These are phyloP conservation scores for Globisporangium paroecandrum DNA, from an alignment of 352 stramenopile genomes.

Conservation along the genomic window DNA sequence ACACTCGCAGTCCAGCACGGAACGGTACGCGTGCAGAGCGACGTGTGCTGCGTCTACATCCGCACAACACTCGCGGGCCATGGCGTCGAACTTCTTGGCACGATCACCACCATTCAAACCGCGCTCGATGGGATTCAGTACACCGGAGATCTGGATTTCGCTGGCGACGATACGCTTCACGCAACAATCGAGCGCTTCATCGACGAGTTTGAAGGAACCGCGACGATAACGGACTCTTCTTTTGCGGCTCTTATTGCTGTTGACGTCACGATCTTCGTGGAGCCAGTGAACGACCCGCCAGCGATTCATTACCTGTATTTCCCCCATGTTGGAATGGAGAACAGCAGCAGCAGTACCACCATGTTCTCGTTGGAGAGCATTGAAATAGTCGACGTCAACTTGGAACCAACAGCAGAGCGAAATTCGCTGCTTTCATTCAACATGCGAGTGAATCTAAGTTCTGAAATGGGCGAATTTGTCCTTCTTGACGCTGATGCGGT, in stretches of 20 bases:
- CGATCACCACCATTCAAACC: conserved; percentile 2
- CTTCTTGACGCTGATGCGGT: not conserved
- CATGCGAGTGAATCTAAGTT: conserved; percentile 11
- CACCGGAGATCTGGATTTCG: conserved; percentile 18
- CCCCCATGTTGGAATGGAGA: not conserved
- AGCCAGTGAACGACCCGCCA: conserved; percentile 16
- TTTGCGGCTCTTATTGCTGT: too few relatives aligned
- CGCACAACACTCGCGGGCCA: not conserved
- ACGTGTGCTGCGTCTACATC: conserved; percentile 17
- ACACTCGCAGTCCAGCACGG: conserved; percentile 8
- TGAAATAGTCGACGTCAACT: conserved; percentile 8
- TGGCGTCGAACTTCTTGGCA: conserved; percentile 8
- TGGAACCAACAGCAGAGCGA: not conserved
- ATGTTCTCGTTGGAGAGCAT: conserved; percentile 9
- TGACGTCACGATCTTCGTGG: not conserved
- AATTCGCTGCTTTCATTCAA: not conserved
- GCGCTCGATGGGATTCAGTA: conserved; percentile 19
- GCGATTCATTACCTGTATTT: not conserved
- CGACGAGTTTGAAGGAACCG: not conserved
- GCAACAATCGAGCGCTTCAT: conserved; percentile 1
- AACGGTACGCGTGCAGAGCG: conserved; percentile 1
- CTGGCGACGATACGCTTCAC: conserved; percentile 13
- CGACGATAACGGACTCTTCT: not conserved
- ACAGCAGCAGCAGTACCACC: not conserved
- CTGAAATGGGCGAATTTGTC: conserved; percentile 2